A percentile compares a stretch with the other conserved stretches of the same genome.
These are phyloP conservation scores for Mortierella sp. DNA, from an alignment of 371 early-diverging fungal species.

Conservation along the genomic window DNA sequence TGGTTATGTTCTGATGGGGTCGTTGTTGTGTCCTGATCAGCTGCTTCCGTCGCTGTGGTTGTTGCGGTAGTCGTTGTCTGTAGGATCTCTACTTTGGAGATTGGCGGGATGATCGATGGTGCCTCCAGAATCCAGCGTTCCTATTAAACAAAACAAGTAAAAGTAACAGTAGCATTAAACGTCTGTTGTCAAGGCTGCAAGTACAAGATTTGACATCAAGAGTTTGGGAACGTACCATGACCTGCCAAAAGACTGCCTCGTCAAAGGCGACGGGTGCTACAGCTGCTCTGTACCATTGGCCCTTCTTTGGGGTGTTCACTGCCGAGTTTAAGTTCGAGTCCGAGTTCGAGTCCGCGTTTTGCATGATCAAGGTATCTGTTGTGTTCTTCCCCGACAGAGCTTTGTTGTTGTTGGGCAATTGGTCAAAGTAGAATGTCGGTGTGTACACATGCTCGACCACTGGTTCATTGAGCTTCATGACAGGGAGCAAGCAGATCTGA, in stretches of 20 bases:
- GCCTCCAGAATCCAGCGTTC: constrained; percentile 79
- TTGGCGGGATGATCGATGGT: constrained; percentile 78
- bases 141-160: constrained; percentile 39
- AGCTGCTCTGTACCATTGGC: constrained; percentile 30
- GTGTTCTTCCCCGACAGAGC: background rate
- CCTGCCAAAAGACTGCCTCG: constrained; percentile 48
- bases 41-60: background rate
- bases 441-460: constrained; percentile 37
- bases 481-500: background rate
- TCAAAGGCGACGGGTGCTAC: constrained; percentile 46
- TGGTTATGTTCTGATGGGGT: background rate
- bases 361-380: too few relatives aligned
- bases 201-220: background rate
- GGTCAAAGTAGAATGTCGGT: constrained; percentile 37
- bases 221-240: constrained; percentile 28
- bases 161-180: background rate
- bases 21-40: background rate
- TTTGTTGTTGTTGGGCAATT: constrained; percentile 27
- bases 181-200: background rate
- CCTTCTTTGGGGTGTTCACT: constrained; percentile 2
- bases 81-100: constrained; percentile 70
- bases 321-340: background rate
- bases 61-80: constrained; percentile 19
- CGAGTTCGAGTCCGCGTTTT: background rate
- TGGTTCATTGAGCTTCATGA: constrained; percentile 27